Conservation (phyloP, 495 filamentous ascomycete species). For the Opeltia flavorubescens region DNA sequence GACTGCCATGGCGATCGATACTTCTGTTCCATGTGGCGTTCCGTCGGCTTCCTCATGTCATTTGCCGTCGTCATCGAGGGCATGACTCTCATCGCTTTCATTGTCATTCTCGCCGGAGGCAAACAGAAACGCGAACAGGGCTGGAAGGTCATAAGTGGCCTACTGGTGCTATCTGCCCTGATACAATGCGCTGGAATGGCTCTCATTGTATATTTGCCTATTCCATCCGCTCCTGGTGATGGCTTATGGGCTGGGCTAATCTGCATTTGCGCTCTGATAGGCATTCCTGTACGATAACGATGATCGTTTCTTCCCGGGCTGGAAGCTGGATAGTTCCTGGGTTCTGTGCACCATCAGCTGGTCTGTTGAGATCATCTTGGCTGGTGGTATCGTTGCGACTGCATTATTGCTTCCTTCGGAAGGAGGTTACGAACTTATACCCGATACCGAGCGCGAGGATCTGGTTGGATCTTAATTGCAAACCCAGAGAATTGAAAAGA, state of each 20-base stretch:
- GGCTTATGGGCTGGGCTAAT: neutral
- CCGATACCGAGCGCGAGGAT: conserved; percentile 21
- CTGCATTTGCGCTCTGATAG: conserved; percentile 24
- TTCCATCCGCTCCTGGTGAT: neutral
- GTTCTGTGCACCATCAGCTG: conserved; percentile 64
- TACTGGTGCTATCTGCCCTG: conserved; percentile 46
- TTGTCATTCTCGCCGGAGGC: conserved; percentile 62
- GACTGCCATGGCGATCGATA: conserved; percentile 60
- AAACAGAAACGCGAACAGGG: conserved; percentile 57
- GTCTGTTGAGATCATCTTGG: conserved; percentile 46
- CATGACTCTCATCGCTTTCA: conserved; percentile 57
- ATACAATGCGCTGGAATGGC: conserved; percentile 59
- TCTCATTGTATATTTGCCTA: conserved; percentile 53
- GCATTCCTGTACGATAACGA: conserved; percentile 76
- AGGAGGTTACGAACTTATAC: conserved; percentile 73
- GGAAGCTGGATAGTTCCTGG: conserved; percentile 68
- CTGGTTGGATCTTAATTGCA: neutral
- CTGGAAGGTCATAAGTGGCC: conserved; percentile 55
- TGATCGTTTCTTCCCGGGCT: conserved; percentile 73
- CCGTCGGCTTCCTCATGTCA: conserved; percentile 72
- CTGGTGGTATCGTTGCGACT: conserved; percentile 44
- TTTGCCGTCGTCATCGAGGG: conserved; percentile 66
- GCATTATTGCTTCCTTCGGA: conserved; percentile 59
- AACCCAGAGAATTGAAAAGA: neutral
- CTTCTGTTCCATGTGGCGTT: conserved; percentile 89